Conservation (phyloP, 2,329 filamentous ascomycete genomes). For the Clonostachys rhizophaga region DNA sequence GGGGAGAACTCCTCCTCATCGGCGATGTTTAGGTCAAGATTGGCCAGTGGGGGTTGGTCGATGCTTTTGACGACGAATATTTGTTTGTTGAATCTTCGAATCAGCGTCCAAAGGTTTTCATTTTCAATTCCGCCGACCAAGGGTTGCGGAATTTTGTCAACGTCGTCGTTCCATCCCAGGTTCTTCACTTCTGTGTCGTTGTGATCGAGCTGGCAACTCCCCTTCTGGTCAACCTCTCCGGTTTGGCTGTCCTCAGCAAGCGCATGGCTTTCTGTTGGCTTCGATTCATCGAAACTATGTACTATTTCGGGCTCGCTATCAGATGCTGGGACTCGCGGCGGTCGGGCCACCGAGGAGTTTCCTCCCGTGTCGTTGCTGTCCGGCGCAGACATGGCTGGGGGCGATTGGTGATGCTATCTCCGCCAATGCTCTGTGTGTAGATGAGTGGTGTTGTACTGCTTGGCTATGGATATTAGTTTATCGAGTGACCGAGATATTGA, state of each 20-base stretch:
- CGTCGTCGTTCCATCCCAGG: slow-evolving; percentile 62
- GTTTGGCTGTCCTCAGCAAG: slow-evolving; percentile 21
- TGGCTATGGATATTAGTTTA: background rate
- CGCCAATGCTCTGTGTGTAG: background rate
- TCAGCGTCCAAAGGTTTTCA: slow-evolving; percentile 68
- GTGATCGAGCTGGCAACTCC: slow-evolving; percentile 38
- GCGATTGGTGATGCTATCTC: background rate
- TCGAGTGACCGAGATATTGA: background rate
- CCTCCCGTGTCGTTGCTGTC: no score
- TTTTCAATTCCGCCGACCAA: slow-evolving; percentile 66
- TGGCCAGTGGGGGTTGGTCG: slow-evolving; percentile 44
- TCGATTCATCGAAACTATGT: slow-evolving; percentile 14
- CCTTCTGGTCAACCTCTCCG: slow-evolving; percentile 20
- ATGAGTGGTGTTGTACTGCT: background rate
- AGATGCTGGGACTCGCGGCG: background rate
- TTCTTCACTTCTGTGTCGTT: slow-evolving; percentile 54
- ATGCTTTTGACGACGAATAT: slow-evolving; percentile 66
- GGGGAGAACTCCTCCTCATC: slow-evolving; percentile 82
- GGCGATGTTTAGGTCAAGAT: slow-evolving; percentile 74
- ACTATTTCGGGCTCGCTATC: slow-evolving; percentile 21
- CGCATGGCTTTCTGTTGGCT: slow-evolving; percentile 26
- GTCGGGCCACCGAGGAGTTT: no score
- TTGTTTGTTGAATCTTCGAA: slow-evolving; percentile 72
- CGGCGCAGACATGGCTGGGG: no score
- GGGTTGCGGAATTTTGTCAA: slow-evolving; percentile 48